Base-by-base conservation (phyloP, 169 alveolate genomes). In the Babesia gibsoni region DNA sequence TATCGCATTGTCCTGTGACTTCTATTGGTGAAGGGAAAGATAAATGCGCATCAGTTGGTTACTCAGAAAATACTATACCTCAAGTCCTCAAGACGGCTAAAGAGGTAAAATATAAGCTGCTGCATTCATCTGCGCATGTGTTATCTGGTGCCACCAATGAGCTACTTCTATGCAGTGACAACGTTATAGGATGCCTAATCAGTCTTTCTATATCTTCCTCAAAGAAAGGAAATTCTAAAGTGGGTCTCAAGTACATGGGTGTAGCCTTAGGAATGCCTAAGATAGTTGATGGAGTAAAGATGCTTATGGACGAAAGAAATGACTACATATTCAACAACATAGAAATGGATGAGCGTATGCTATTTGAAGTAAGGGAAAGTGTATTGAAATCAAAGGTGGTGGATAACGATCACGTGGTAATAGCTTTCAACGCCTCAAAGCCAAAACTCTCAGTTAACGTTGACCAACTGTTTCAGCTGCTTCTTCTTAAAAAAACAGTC, bases 221-320 rank as follows among this genome's bases (percentile, higher is more conserved):
- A 22, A 66, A 35, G 3, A 49, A 9, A 22, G 67, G 57, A 0
- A 49, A 33, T 16, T 50, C 64, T 7, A 52, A 29, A 5, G 29
- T 52, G 42, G 52, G 42, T 14, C 41, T 66, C 23, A 66, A 66
- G 25, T 66, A 66, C 33, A 52, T 66, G 65, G 77, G 77, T 14
- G 39, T 66, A 4, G 32, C 77, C n/a, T 29, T 49, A 6, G 77
- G 52, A 4, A 66, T 12, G 30, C 35, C 32, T 23, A 66, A 33
- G 18, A 4, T 41, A 3, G 37, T 49, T 1, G 10, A 66, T 0
- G 56, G 56, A 6, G 42, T 66, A 1, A 33, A 48, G 3, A 45
- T 66, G 5, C 20, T 66, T 27, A 66, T 50, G 45, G 77, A 66
- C 22, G 65, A 66, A 25, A 41, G 41, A 7, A 53, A 48, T 37